A percentile compares a stretch with the other conserved stretches of the same genome.
These are phyloP conservation scores for Solanum peruvianum DNA, from an alignment of 257 asterid species.

Conservation along the genomic window DNA sequence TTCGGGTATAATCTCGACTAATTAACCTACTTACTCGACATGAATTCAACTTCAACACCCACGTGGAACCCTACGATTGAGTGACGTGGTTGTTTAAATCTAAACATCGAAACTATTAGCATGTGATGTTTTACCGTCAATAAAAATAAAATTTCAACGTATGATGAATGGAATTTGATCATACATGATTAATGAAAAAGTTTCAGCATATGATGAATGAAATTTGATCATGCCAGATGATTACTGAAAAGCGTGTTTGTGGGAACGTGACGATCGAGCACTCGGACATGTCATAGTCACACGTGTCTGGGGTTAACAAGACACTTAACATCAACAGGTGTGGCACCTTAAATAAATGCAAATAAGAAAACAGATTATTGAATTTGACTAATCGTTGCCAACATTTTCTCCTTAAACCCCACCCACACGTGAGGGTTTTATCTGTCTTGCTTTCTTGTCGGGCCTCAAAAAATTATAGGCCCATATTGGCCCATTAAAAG, in stretches of 20 bases:
- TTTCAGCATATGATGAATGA: background rate
- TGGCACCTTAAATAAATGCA: background rate
- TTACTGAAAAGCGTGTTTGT: background rate
- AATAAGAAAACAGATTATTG: conserved; percentile 13
- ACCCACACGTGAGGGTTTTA: conserved; percentile 34
- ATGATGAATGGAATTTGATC: background rate
- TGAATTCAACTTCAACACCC: background rate
- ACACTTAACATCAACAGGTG: conserved; percentile 12
- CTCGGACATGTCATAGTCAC: conserved; percentile 6
- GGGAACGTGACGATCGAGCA: background rate
- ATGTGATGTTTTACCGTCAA: background rate
- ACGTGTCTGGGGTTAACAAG: conserved; percentile 27
- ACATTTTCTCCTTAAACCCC: conserved; percentile 11
- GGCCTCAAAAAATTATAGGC: conserved; percentile 10
- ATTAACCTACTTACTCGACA: background rate
- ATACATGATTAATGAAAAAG: background rate
- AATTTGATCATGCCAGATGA: background rate
- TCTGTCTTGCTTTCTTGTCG: conserved; percentile 28
- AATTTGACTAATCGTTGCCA: conserved; percentile 15
- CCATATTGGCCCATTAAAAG: conserved; percentile 4
- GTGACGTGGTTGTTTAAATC: background rate
- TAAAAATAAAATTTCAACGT: background rate
- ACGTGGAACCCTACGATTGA: background rate
- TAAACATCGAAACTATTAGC: background rate
- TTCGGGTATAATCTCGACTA: background rate